Evolutionary conservation across 2,329 filamentous ascomycete species (phyloP), one percentile per base, ranked within the genome.

Genomic region (Aspergillus sp.): DNA sequence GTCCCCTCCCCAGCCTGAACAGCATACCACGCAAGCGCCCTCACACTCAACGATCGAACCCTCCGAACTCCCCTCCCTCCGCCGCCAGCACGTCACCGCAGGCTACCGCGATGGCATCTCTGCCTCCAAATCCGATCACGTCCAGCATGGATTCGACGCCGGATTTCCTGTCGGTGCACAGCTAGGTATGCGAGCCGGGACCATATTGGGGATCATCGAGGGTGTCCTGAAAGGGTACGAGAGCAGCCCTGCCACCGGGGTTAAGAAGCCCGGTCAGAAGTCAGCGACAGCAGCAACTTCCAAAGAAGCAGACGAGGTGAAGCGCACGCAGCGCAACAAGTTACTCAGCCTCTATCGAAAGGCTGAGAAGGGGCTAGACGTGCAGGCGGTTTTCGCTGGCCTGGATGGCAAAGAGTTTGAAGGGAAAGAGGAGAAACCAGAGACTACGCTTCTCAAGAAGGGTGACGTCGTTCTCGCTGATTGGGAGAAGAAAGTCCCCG

Each of bases 51-150:
- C 64, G n/a, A 24, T 53, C 24, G 69, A 83, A 55, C 80, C 81
- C 41, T 86, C 83, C n/a, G 92, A 96, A 66, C 83, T 95, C 50
- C 85, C 83, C 18, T 86, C 89, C 22, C 82, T 96, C 15, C 86
- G 89, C 66, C 83, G 85, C 42, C 87, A 89, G 55, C 91, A 96
- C 72, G 83, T 86, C 52, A 97, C 90, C 7, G 87, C 90, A 39
- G 95, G 95, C 18, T 98, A 98, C 76, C 88, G 93, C 58, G 93
- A 97, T 67, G 95, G 93, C 44, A 84, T 98, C 53, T 83, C 88
- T 0, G 79, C 79, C 3, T 89, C 89, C 32, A 98, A 98, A 72
- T 84, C 84, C 24, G 77, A 81, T 48, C 89, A 86, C 66, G 85
- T 97, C 24, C 95, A 99, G 75, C 81, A 81, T 13, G 93, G 93